A percentile compares a stretch with the other conserved stretches of the same genome.
Conservation (phyloP, 208 protist species). For the Trypanosoma scelopori region DNA sequence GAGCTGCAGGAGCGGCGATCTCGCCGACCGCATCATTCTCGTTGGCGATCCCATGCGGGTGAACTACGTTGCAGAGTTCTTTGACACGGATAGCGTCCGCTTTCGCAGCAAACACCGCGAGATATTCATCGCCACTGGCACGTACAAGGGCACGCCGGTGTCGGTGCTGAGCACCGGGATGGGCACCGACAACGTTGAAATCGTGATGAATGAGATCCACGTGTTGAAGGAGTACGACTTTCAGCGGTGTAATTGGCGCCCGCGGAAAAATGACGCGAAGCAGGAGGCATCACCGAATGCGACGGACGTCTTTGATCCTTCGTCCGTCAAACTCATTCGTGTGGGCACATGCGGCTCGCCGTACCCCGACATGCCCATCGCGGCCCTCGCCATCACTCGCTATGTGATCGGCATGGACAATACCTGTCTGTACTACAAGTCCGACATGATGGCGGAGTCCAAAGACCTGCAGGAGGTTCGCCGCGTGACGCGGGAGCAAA, state of each 20-base stretch:
- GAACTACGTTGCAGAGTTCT: constrained; percentile 44
- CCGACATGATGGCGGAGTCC: constrained; percentile 25
- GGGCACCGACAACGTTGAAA: constrained; percentile 83
- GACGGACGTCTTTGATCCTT: constrained; percentile 40
- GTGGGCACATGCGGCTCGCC: constrained; percentile 78
- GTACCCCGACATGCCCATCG: constrained; percentile 37
- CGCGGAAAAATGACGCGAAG: constrained; percentile 30
- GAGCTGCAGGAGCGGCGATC: constrained; percentile 35
- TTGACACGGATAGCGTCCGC: constrained; percentile 55
- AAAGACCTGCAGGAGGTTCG: constrained; percentile 45
- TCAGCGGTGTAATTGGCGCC: constrained; percentile 37
- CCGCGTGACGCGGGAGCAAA: constrained; percentile 29
- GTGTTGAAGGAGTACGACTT: constrained; percentile 79
- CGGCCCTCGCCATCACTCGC: constrained; percentile 59
- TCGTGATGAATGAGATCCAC: constrained; percentile 76
- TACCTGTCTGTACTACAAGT: constrained; percentile 73
- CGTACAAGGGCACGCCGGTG: constrained; percentile 68
- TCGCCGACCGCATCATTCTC: constrained; percentile 73
- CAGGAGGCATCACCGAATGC: not conserved
- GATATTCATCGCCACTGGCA: constrained; percentile 65
- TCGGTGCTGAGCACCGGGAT: constrained; percentile 76
- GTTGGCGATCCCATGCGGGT: constrained; percentile 76
- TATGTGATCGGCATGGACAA: constrained; percentile 78
- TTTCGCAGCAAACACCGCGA: constrained; percentile 64
- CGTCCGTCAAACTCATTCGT: constrained; percentile 61